Conservation (phyloP, 805 yeast genomes). For the Ogataea ganodermae region DNA sequence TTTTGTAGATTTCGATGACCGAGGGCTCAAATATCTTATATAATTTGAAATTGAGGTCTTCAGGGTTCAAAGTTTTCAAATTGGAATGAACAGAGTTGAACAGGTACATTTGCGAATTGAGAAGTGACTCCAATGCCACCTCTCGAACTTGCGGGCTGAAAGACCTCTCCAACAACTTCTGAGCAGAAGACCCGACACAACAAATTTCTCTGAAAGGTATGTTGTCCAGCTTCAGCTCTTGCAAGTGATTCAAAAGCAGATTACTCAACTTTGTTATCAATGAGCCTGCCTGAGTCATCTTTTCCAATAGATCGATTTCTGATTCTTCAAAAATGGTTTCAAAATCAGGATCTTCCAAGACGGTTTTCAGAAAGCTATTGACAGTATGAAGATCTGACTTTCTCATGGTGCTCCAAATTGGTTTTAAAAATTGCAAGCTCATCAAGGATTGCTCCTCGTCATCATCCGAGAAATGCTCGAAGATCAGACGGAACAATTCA, state of each 20-base stretch:
- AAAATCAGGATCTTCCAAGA: conserved; percentile 29
- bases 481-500: conserved; percentile 30
- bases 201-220: conserved; percentile 45
- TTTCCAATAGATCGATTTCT: conserved; percentile 7
- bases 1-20: conserved; percentile 57
- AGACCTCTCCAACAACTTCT: conserved; percentile 35
- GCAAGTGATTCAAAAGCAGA: conserved; percentile 20
- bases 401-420: conserved; percentile 23
- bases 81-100: conserved; percentile 31
- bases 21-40: conserved; percentile 48
- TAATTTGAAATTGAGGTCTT: conserved; percentile 27
- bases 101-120: conserved; percentile 39
- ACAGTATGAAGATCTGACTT: conserved; percentile 12
- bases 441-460: conserved; percentile 9
- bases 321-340: conserved; percentile 20
- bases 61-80: conserved; percentile 10
- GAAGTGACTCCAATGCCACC: conserved; percentile 41
- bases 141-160: conserved; percentile 49
- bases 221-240: conserved; percentile 27
- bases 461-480: conserved; percentile 22
- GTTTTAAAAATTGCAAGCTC: conserved; percentile 25
- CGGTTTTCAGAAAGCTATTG: conserved; percentile 24
- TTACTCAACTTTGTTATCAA: conserved; percentile 22
- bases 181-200: conserved; percentile 31
- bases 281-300: conserved; percentile 9